Conservation (phyloP, 768 basidiomycete species). For the Mycena vulgaris region DNA sequence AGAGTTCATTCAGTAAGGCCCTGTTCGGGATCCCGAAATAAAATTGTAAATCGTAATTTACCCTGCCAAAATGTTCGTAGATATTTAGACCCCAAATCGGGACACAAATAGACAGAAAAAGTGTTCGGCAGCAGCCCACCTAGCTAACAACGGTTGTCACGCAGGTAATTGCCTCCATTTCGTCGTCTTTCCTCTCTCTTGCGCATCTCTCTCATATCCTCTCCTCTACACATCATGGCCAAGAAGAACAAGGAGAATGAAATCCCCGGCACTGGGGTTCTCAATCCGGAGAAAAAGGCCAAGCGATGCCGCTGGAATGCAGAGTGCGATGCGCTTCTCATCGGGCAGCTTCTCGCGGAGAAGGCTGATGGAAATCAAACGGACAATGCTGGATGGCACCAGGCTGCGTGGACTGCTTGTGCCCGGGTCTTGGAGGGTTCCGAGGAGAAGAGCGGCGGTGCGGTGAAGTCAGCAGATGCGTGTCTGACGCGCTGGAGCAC, state of each 20-base stretch:
- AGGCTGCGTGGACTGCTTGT: background rate
- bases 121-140: slow-evolving; percentile 5
- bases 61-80: background rate
- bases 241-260: slow-evolving; percentile 13
- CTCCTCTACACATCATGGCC: no score
- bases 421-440: background rate
- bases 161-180: background rate
- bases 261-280: background rate
- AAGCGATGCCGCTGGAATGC: slow-evolving; percentile 4
- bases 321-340: no score
- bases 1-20: background rate
- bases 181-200: background rate
- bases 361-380: slow-evolving; percentile 1
- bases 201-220: background rate
- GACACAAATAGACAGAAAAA: background rate
- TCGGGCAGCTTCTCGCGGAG: background rate
- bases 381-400: slow-evolving; percentile 15
- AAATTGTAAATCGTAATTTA: background rate
- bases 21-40: slow-evolving; percentile 14
- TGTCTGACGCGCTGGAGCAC: slow-evolving; percentile 10
- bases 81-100: background rate
- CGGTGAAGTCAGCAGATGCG: background rate
- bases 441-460: slow-evolving; percentile 3
- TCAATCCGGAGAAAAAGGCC: background rate
- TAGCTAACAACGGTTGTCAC: slow-evolving; percentile 8